These are phyloP conservation scores for Hypomyces rosellus DNA, from an alignment of 2,329 filamentous ascomycete species.

Conservation along the genomic window DNA sequence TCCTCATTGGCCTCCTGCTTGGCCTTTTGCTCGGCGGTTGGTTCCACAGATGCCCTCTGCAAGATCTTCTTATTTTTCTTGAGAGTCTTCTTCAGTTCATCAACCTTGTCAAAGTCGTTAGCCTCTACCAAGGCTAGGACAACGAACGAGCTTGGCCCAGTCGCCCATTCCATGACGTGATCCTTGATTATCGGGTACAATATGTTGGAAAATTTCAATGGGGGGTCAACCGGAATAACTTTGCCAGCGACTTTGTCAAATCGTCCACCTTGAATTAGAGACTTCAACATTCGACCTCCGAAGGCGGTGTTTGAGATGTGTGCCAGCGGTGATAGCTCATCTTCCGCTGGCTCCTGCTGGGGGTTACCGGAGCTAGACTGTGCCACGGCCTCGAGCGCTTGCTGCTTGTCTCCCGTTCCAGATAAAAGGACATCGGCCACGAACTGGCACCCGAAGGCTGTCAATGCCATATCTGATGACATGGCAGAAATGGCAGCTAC, in stretches of 20 bases:
- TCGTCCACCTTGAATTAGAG: conserved; percentile 79
- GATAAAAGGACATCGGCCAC: conserved; percentile 76
- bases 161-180: conserved; percentile 75
- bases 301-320: conserved; percentile 57
- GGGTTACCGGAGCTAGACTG: conserved; percentile 54
- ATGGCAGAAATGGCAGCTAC: conserved; percentile 66
- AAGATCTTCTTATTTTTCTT: conserved; percentile 68
- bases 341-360: conserved; percentile 33
- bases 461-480: conserved; percentile 61
- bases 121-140: conserved; percentile 76
- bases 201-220: conserved; percentile 71
- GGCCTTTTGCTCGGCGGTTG: conserved; percentile 47
- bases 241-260: conserved; percentile 71
- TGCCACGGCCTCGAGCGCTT: conserved; percentile 66
- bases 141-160: conserved; percentile 78
- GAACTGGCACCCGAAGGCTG: conserved; percentile 81
- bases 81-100: conserved; percentile 62
- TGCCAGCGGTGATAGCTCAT: conserved; percentile 32
- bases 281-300: conserved; percentile 82
- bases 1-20: conserved; percentile 44
- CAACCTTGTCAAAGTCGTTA: conserved; percentile 59
- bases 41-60: conserved; percentile 58
- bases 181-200: conserved; percentile 78
- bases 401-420: conserved; percentile 67
- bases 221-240: conserved; percentile 64